Evolutionary conservation across 2,329 filamentous ascomycete genomes (phyloP), one percentile per base, ranked within the genome.

Genomic region (Onygenales sp.): DNA sequence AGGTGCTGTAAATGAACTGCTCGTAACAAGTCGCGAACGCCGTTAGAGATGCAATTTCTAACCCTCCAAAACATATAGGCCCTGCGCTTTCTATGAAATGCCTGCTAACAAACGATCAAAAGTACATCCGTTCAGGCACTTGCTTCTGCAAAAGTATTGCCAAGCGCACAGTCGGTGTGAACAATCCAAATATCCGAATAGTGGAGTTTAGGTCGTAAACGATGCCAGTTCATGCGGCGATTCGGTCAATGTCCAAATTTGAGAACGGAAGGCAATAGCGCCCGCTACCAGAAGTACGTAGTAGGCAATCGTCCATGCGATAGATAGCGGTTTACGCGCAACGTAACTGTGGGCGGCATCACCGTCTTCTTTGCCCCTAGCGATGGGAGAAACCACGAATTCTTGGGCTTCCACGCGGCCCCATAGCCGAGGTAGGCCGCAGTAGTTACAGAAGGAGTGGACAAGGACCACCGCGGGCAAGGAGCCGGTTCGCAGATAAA

Each of bases 391-490:
- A 9, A 38, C n/a, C 11, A 35, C n/a, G 14, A 17, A 48, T 21
- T 38, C 46, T 4, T 8, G 33, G 3, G 71, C 80, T 61, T 84
- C 80, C 3, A 96, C 81, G 7, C 80, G 75, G 0, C 93, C 92
- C 84, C 87, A 95, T 55, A 97, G 72, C 6, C 90, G 80, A 21
- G 93, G 93, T 49, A 97, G 74, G 7, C 93, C 93, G 79, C 91
- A 87, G 74, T 81, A 87, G 66, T 98, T 98, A 74, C 93, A 98
- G 66, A 97, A 93, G 8, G 82, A 79, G 65, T 98, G 93, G 5
- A 88, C 85, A 17, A 84, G 65, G 51, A 92, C 84, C 35, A 86
- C 86, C 10, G 87, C 84, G 42, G 85, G 77, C 41, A 97, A 72
- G 47, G 86, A 94, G 3, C 89, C 90, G 0, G 90, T 94, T 38